Conservation (phyloP, 441 rosid genomes). For the Gossypium laxum region DNA sequence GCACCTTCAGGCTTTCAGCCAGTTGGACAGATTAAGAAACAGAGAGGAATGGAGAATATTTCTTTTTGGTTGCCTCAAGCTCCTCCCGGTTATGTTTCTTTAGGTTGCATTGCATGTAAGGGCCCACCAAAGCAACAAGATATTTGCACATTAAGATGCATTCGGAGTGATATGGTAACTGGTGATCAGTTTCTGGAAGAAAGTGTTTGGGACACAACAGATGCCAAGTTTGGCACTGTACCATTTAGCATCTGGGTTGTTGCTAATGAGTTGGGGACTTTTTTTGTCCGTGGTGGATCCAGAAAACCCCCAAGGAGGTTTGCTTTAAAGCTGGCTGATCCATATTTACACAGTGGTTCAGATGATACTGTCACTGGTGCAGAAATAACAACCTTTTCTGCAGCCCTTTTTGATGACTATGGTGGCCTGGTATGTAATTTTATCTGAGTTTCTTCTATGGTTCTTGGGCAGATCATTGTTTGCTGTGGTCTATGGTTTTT, state of each 20-base stretch:
- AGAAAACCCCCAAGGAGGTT: conserved; percentile 88
- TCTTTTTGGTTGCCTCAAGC: conserved; percentile 95
- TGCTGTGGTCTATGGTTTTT: background rate
- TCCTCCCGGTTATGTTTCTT: conserved; percentile 88
- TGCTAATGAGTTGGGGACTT: conserved; percentile 69
- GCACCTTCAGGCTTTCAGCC: conserved; percentile 55
- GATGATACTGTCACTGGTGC: conserved; percentile 72
- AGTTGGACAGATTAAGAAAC: conserved; percentile 82
- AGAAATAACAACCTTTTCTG: conserved; percentile 71
- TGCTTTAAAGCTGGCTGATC: conserved; percentile 80
- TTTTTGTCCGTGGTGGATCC: conserved; percentile 69
- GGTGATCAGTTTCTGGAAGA: conserved; percentile 82
- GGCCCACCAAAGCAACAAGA: conserved; percentile 65
- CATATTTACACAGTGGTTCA: conserved; percentile 41
- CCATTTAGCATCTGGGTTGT: conserved; percentile 82
- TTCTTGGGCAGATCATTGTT: background rate
- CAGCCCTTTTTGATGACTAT: conserved; percentile 85
- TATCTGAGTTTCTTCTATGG: background rate
- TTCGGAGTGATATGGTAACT: conserved; percentile 75
- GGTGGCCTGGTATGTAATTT: conserved; percentile 79
- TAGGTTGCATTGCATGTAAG: conserved; percentile 82
- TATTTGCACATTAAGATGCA: conserved; percentile 59
- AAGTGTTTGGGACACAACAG: conserved; percentile 84
- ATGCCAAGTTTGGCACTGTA: conserved; percentile 46
- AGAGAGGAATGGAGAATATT: conserved; percentile 67